Percentiles rank a stretch among this genome's conserved stretches.
These are phyloP conservation scores for Venturia asperata DNA, from an alignment of 2,329 filamentous ascomycete species.

Conservation along the genomic window DNA sequence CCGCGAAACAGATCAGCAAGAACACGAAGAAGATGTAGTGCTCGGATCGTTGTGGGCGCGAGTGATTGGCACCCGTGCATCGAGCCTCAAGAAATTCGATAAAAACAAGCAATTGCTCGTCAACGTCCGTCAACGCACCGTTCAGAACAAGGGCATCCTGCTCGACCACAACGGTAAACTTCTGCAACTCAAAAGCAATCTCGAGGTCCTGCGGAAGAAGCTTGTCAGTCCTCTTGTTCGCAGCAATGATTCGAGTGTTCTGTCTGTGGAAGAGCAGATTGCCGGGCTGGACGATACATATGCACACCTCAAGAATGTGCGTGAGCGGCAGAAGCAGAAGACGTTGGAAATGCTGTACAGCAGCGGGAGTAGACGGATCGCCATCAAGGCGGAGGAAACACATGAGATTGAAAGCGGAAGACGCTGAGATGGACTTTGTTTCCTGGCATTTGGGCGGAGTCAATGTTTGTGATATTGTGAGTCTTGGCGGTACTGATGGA, in stretches of 20 bases:
- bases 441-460: conserved; percentile 8
- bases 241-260: conserved; percentile 57
- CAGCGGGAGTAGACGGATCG: conserved; percentile 18
- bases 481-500: background rate
- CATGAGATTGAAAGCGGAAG: conserved; percentile 11
- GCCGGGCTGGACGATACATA: conserved; percentile 73
- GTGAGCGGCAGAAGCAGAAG: conserved; percentile 74
- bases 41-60: conserved; percentile 80
- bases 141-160: conserved; percentile 79
- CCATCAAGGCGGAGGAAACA: background rate
- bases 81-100: conserved; percentile 79
- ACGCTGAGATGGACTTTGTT: background rate
- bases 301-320: conserved; percentile 64
- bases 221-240: conserved; percentile 78
- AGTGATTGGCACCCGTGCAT: conserved; percentile 68
- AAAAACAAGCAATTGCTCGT: conserved; percentile 75
- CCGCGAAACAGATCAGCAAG: conserved; percentile 74
- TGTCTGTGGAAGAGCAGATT: conserved; percentile 80
- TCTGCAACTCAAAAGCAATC: conserved; percentile 73
- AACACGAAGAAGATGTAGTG: conserved; percentile 71
- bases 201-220: conserved; percentile 77
- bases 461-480: background rate
- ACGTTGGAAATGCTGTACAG: conserved; percentile 75
- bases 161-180: conserved; percentile 82
- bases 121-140: conserved; percentile 72